Evolutionary conservation across 306 rosid species (phyloP).

Genomic region (Pterocarpus macrocarpus): DNA sequence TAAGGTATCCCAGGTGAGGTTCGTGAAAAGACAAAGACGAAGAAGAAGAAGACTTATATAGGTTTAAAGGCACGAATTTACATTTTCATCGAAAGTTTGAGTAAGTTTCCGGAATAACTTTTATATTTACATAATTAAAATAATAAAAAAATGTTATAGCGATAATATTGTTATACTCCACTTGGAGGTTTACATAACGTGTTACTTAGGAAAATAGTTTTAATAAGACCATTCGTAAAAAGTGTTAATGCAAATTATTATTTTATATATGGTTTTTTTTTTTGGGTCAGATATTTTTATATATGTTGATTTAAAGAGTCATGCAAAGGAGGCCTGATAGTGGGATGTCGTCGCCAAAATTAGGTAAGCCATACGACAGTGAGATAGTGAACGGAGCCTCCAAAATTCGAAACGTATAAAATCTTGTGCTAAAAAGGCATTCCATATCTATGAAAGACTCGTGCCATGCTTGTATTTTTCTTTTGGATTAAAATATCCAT

Average conservation of each 20-base stretch:
- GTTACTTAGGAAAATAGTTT: background rate
- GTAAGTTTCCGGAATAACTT: too few species aligned
- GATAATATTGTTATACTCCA: too few species aligned
- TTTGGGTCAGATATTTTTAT: too few species aligned
- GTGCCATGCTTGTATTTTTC: background rate
- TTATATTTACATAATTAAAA: too few species aligned
- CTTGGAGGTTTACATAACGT: too few species aligned
- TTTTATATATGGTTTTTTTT: background rate
- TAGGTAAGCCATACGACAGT: background rate
- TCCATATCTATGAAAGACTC: background rate
- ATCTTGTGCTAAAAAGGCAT: background rate
- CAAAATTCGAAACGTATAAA: background rate
- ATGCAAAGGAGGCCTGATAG: background rate
- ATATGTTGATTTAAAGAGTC: background rate
- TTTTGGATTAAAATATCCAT: background rate
- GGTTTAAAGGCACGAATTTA: too few species aligned
- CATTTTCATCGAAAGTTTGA: too few species aligned
- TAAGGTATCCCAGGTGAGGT: too few species aligned
- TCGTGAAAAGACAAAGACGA: too few species aligned
- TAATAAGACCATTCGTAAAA: background rate
- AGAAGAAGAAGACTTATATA: too few species aligned
- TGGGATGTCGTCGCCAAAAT: background rate
- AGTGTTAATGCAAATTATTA: background rate
- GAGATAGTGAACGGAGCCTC: background rate
- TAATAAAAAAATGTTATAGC: too few species aligned